phyloP scores from a whole-genome alignment of 2,329 filamentous ascomycete genomes.

The Hypoxylon sp. region DNA sequence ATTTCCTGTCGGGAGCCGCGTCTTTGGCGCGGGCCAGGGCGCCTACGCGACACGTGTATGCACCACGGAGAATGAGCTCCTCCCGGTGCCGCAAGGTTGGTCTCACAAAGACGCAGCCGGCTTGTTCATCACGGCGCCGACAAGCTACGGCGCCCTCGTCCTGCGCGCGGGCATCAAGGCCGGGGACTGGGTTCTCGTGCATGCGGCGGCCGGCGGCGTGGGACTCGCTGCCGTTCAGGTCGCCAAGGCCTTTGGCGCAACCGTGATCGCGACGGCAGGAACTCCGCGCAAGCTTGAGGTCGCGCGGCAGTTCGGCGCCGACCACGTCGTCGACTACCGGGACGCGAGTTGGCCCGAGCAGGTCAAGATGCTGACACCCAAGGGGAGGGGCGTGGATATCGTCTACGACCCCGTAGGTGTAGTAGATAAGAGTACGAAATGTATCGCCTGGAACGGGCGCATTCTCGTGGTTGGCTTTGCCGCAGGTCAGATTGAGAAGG shows the following conservation, averaged over 20 bases:
- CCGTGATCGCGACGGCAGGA: conserved; percentile 91
- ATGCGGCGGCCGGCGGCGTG: conserved; percentile 91
- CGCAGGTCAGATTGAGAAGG: conserved; percentile 85
- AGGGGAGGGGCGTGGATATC: conserved; percentile 80
- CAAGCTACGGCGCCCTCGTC: conserved; percentile 85
- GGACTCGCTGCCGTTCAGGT: conserved; percentile 92
- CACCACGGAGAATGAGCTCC: conserved; percentile 71
- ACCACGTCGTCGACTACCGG: conserved; percentile 82
- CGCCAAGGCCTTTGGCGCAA: conserved; percentile 90
- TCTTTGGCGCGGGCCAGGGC: conserved; percentile 88
- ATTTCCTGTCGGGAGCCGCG: conserved; percentile 81
- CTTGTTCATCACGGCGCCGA: conserved; percentile 90
- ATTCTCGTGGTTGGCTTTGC: conserved; percentile 91
- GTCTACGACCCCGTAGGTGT: conserved; percentile 95
- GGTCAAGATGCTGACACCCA: conserved; percentile 81
- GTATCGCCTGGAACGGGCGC: conserved; percentile 90
- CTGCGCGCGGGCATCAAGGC: conserved; percentile 77
- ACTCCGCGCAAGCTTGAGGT: conserved; percentile 81
- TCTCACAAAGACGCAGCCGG: conserved; percentile 85
- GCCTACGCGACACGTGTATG: conserved; percentile 82
- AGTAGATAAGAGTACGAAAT: conserved; percentile 88
- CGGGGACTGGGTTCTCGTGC: conserved; percentile 88
- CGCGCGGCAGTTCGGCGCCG: conserved; percentile 82
- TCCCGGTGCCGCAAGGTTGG: conserved; percentile 83
- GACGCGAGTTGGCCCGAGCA: conserved; percentile 68